Base-by-base conservation (phyloP, 257 asterid genomes). In the Ehretia macrophylla region DNA sequence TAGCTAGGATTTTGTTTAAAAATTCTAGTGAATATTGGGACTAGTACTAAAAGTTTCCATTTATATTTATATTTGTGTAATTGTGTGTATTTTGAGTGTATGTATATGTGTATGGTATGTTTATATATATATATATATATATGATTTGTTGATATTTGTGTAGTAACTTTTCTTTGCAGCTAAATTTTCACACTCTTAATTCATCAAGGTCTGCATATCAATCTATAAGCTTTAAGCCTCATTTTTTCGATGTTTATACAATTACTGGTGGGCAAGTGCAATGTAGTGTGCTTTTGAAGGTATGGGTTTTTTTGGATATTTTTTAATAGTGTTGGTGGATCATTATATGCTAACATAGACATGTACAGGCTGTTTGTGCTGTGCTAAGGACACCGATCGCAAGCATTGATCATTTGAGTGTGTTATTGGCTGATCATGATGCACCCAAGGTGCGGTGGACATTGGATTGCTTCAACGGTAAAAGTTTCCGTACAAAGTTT, bases 401-500 rank as follows among this genome's bases (percentile, higher is more conserved):
- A 17, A 82, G 83, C 66, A 85, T 88, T 58, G 95, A 91, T 68
- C 78, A 75, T 71, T 69, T 91, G 69, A 76, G 69, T 35, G 78
- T 81, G 60, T 63, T 70, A 14, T 67, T 91, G 81, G 80, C 86
- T 46, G 78, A 91, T 74, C 73, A 85, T 56, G 92, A 82, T 76
- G 87, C 96, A 65, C 80, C 96, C 6, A 91, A 91, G 78, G 78
- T 91, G 83, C 88, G 75, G 75, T 91, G 98, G 96, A 78, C 95
- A 58, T 70, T 91, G 77, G 85, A 83, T 66, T 91, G 96, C 63
- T 75, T 64, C 60, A 85, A 78, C 63, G 96, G 98, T 91, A 77
- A 49, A 47, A 35, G 56, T 20, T 58, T 53, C 62, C 32, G 66
- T 54, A 47, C 56, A 23, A 10, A 22, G 46, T 65, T 62, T 62